Percentiles rank a stretch among this genome's conserved stretches.
Evolutionary conservation across 2,329 filamentous ascomycete species (phyloP).

Genomic region (Hymenoscyphus occultus): DNA sequence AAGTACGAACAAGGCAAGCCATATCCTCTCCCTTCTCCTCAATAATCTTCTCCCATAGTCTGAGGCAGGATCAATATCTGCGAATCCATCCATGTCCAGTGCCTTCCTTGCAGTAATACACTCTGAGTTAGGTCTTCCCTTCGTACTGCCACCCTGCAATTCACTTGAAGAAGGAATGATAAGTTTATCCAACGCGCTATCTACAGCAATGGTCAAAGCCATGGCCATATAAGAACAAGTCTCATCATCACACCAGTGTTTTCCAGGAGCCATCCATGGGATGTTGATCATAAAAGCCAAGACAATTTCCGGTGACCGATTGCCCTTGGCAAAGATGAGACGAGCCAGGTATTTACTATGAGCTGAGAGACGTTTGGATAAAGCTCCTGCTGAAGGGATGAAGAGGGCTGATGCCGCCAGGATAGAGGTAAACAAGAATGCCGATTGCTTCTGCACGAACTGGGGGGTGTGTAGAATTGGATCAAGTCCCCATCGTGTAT

Average conservation of each 20-base stretch:
- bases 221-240: conserved; percentile 69
- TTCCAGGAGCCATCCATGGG: conserved; percentile 69
- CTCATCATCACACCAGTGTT: conserved; percentile 68
- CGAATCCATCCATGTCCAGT: conserved; percentile 65
- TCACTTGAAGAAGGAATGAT: conserved; percentile 53
- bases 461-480: conserved; percentile 61
- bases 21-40: conserved; percentile 63
- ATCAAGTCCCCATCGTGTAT: conserved; percentile 73
- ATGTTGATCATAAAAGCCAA: conserved; percentile 74
- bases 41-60: conserved; percentile 59
- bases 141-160: conserved; percentile 44
- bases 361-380: conserved; percentile 63
- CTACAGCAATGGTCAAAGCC: conserved; percentile 66
- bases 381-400: conserved; percentile 57
- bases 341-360: conserved; percentile 63
- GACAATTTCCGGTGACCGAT: conserved; percentile 70
- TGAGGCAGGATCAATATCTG: conserved; percentile 58
- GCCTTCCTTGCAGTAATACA: conserved; percentile 66
- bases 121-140: conserved; percentile 59
- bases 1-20: conserved; percentile 70
- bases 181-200: conserved; percentile 68
- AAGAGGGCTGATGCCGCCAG: conserved; percentile 67
- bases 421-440: conserved; percentile 70
- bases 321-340: conserved; percentile 57
- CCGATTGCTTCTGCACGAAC: conserved; percentile 65